phyloP scores from a whole-genome alignment of 371 early-diverging fungal genomes.

The Apophysomyces sp. region DNA sequence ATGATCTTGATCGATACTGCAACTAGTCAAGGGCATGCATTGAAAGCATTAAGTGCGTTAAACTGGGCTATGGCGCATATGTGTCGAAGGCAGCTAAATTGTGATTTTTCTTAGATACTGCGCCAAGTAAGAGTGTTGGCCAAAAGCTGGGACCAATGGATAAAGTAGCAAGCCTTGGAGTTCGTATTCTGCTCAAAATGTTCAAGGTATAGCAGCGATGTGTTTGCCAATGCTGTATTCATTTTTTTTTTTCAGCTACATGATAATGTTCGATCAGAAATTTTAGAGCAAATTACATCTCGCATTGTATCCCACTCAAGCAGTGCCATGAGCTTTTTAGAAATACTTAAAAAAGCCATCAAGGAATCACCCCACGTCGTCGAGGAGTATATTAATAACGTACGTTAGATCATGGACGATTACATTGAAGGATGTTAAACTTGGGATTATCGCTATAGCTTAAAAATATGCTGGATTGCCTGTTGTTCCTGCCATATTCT shows the following conservation, averaged over 20 bases:
- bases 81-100: background rate
- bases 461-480: slow-evolving; percentile 59
- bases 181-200: slow-evolving; percentile 40
- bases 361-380: slow-evolving; percentile 36
- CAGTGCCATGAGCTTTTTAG: slow-evolving; percentile 50
- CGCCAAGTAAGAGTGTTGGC: slow-evolving; percentile 8
- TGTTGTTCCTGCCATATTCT: slow-evolving; percentile 51
- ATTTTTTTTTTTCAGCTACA: slow-evolving; percentile 37
- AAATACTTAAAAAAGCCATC: slow-evolving; percentile 45
- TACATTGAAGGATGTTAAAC: background rate
- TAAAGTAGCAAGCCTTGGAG: slow-evolving; percentile 35
- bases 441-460: slow-evolving; percentile 8
- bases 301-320: slow-evolving; percentile 56
- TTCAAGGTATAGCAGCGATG: slow-evolving; percentile 38
- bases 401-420: slow-evolving; percentile 7
- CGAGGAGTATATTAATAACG: slow-evolving; percentile 28
- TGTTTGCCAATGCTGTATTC: background rate
- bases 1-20: slow-evolving; percentile 54
- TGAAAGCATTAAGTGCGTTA: slow-evolving; percentile 5
- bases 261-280: slow-evolving; percentile 55
- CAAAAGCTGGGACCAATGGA: slow-evolving; percentile 25
- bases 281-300: slow-evolving; percentile 61
- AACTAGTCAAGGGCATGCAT: slow-evolving; percentile 21
- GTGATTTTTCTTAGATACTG: slow-evolving; percentile 6
- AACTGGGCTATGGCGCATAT: background rate